Base-by-base conservation (phyloP, 2,329 filamentous ascomycete genomes). In the Sarocladium brachiariae region DNA sequence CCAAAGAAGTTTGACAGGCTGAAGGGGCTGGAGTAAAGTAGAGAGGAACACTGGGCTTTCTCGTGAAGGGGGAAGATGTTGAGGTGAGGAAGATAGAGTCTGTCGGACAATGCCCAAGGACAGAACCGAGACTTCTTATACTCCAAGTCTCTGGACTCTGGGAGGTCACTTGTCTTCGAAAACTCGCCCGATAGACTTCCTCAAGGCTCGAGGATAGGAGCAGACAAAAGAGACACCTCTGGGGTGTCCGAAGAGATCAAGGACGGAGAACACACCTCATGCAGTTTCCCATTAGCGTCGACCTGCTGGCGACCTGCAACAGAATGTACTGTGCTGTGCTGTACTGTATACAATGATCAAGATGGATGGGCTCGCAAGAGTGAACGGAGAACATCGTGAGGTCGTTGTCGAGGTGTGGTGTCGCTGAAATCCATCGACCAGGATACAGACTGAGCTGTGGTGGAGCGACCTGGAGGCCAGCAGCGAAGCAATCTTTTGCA, bases 151-250 rank as follows among this genome's bases (percentile, higher is more conserved):
- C 39, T 43, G 23, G 5, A 5, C n/a, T 11, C 39, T 27, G n/a
- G 39, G 39, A 43, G 39, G 39, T n/a, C 39, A 43, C 7, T 25
- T 25, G 13, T 23, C 23, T 27, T 25, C 39, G 23, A 43, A n/a
- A 4, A 19, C n/a, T 27, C 39, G n/a, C 39, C 23, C 39, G 39
- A 25, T 13, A 43, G 37, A 7, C 23, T 25, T 43, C 21, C 39
- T 23, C 21, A 14, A 25, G 39, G 21, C 39, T 43, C 23, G 13
- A 43, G 39, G 16, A 23, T 5, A 9, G 21, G 7, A 11, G 21
- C 39, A 43, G 39, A 43, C n/a, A 13, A 43, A 19, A 43, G n/a
- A 25, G 39, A 43, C 39, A 43, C 39, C 37, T 25, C 39, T 23
- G 39, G 39, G 39, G 39, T 43, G 39, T 43, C 39, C 21, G 14